These are phyloP conservation scores for Gonium pectorale DNA, from an alignment of 139 green algal genomes.

Conservation along the genomic window DNA sequence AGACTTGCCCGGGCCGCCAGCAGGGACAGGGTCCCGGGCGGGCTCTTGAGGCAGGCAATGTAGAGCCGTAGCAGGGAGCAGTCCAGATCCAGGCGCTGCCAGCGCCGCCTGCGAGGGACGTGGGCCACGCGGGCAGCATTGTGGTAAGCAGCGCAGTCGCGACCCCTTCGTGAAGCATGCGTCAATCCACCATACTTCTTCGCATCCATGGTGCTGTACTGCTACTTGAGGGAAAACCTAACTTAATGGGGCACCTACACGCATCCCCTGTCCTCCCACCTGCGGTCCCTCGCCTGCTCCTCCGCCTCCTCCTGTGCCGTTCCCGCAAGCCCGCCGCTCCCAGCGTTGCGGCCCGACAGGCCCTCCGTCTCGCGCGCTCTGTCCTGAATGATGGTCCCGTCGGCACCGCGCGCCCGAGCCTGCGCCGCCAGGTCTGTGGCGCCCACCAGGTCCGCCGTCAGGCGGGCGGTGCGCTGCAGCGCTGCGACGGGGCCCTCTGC, in stretches of 20 bases:
- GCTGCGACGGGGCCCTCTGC: no score
- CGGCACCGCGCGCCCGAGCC: neutral
- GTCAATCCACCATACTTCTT: no score
- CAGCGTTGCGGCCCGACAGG: conserved; percentile 3
- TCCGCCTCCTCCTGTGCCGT: neutral
- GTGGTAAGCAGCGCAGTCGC: no score
- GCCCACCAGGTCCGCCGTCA: no score
- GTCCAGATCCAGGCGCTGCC: conserved; percentile 30
- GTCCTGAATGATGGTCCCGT: conserved; percentile 2
- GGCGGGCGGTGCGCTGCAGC: no score
- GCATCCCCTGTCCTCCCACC: no score
- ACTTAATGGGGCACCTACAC: no score
- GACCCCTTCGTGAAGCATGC: no score
- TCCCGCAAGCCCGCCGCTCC: neutral
- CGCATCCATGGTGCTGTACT: no score
- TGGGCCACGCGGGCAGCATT: no score
- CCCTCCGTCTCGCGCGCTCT: neutral
- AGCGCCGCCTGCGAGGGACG: conserved; percentile 34
- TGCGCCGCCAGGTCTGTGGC: neutral
- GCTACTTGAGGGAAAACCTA: no score
- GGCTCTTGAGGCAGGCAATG: neutral
- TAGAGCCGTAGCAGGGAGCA: conserved; percentile 18
- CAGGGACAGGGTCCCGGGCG: neutral
- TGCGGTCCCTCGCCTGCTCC: conserved; percentile 3
- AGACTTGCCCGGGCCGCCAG: neutral